Conservation (phyloP, 192 early-diverging fungal species). For the Umbelopsis ramanniana region DNA sequence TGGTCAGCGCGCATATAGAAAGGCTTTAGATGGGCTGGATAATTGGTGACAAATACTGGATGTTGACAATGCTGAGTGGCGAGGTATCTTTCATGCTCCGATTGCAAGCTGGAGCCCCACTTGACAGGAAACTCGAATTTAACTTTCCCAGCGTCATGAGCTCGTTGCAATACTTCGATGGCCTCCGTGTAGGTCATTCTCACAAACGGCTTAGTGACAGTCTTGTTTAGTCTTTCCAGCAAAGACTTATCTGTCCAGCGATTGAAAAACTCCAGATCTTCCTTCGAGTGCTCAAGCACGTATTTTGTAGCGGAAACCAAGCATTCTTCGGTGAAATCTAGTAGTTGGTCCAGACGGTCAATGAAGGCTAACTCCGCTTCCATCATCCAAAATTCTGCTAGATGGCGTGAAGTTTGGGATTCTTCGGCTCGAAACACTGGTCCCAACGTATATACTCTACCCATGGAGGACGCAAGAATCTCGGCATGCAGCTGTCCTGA, state of each 20-base stretch:
- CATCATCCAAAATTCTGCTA: conserved; percentile 95
- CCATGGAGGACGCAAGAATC: conserved; percentile 68
- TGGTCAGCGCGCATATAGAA: conserved; percentile 84
- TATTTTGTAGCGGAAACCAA: conserved; percentile 60
- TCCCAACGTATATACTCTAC: conserved; percentile 81
- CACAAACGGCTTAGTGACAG: conserved; percentile 59
- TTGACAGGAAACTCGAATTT: conserved; percentile 66
- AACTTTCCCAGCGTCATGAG: conserved; percentile 42
- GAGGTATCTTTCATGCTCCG: conserved; percentile 87
- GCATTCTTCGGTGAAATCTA: conserved; percentile 72
- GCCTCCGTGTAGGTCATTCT: conserved; percentile 83
- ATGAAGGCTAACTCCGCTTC: conserved; percentile 88
- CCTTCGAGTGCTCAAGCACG: conserved; percentile 55
- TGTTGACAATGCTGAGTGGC: conserved; percentile 63
- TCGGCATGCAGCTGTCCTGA: conserved; percentile 89
- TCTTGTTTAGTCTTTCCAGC: conserved; percentile 40
- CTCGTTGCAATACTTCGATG: conserved; percentile 64
- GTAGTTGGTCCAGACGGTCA: conserved; percentile 57
- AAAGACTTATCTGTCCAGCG: conserved; percentile 58
- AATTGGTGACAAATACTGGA: conserved; percentile 93
- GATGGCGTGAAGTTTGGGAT: conserved; percentile 77
- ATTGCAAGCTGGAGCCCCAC: conserved; percentile 79
- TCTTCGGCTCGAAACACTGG: conserved; percentile 87
- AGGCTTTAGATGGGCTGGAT: conserved; percentile 77
- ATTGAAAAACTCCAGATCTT: conserved; percentile 65